Evolutionary conservation across 495 filamentous ascomycete species (phyloP).

Genomic region (Lineolata rhizophorae): DNA sequence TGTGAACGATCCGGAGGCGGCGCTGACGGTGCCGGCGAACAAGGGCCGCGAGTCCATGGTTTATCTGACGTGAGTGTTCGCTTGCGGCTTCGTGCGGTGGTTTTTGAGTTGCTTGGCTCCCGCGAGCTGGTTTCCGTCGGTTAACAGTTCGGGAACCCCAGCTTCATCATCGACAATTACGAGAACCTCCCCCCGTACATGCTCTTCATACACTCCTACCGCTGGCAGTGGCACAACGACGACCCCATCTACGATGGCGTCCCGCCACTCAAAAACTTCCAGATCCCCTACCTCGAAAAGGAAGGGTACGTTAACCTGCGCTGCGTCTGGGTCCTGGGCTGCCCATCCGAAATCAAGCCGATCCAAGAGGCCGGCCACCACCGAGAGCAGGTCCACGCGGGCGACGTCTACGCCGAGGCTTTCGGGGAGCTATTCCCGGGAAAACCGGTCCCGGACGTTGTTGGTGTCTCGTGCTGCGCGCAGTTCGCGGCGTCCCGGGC

Average conservation of each 20-base stretch:
- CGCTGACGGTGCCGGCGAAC: conserved; percentile 8
- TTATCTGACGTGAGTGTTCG: conserved; percentile 9
- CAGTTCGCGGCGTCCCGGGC: conserved; percentile 27
- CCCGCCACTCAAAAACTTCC: conserved; percentile 29
- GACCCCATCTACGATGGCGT: conserved; percentile 13
- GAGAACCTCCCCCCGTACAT: conserved; percentile 9
- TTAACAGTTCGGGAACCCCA: conserved; percentile 1
- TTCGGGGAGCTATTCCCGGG: conserved; percentile 33
- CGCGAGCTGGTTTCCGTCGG: not conserved
- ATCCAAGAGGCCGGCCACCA: too few relatives aligned
- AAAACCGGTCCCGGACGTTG: conserved; percentile 13
- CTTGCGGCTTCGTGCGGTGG: not conserved
- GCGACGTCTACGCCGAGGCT: conserved; percentile 27
- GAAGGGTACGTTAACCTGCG: conserved; percentile 44
- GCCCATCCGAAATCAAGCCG: conserved; percentile 35
- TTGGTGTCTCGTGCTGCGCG: conserved; percentile 27
- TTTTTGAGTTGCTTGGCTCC: too few relatives aligned
- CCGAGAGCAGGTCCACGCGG: conserved; percentile 24
- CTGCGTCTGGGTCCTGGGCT: conserved; percentile 39
- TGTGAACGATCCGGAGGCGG: conserved; percentile 8
- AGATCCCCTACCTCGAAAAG: conserved; percentile 28
- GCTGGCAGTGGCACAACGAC: conserved; percentile 13
- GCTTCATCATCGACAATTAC: conserved; percentile 13
- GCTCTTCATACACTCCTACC: conserved; percentile 10
- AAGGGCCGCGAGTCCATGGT: conserved; percentile 12